A percentile compares a stretch with the other conserved stretches of the same genome.
These are phyloP conservation scores for Capsella bursapastoris DNA, from an alignment of 345 rosid genomes.

Conservation along the genomic window DNA sequence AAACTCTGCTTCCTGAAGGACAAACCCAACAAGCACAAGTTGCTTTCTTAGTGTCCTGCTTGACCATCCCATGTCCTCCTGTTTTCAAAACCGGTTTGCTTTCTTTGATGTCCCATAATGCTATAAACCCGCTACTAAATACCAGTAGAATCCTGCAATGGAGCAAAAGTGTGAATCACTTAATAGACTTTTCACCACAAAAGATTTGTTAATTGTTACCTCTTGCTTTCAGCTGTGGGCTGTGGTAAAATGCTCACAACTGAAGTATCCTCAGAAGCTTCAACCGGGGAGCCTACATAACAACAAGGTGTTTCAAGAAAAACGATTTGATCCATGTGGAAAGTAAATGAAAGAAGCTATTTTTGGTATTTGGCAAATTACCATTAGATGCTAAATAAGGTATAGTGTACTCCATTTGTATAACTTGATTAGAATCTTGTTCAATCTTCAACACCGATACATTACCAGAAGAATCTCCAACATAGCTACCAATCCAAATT, in stretches of 20 bases:
- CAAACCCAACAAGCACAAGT: conserved; percentile 94
- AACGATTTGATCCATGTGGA: background rate
- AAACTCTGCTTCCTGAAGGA: conserved; percentile 79
- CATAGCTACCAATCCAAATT: conserved; percentile 56
- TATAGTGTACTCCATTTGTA: conserved; percentile 67
- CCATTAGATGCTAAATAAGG: conserved; percentile 79
- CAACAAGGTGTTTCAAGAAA: conserved; percentile 25
- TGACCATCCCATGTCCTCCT: conserved; percentile 58
- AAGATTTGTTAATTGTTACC: conserved; percentile 50
- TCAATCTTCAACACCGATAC: conserved; percentile 70
- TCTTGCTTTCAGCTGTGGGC: conserved; percentile 81
- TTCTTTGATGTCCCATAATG: conserved; percentile 78
- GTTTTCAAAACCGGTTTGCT: conserved; percentile 62
- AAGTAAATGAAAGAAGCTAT: background rate
- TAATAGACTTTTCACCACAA: background rate
- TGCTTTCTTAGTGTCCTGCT: conserved; percentile 64
- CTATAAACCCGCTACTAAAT: conserved; percentile 69
- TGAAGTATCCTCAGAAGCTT: conserved; percentile 57
- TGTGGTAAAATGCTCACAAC: conserved; percentile 68
- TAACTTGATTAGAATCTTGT: conserved; percentile 48
- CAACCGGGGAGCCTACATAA: conserved; percentile 58
- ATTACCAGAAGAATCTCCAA: conserved; percentile 82
- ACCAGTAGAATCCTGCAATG: conserved; percentile 72
- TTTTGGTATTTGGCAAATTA: conserved; percentile 33
- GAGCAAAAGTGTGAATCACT: conserved; percentile 6